phyloP scores from a whole-genome alignment of 2,329 filamentous ascomycete species.

The Arachnopeziza araneosa region DNA sequence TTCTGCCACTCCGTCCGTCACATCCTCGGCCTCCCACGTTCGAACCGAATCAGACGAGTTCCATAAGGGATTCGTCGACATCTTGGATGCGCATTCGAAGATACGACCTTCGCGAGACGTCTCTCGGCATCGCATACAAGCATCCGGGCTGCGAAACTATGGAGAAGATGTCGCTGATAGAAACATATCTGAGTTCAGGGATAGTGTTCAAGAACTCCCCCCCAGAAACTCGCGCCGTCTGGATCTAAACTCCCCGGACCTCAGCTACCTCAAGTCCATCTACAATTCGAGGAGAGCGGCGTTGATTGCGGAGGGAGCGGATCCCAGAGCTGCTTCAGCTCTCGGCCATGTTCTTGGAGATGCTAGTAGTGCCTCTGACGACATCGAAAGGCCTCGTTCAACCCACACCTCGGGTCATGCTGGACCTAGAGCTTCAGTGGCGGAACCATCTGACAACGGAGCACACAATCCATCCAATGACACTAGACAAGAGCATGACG shows the following conservation, averaged over 20 bases:
- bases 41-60: background rate
- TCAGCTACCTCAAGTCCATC: conserved; percentile 13
- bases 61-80: conserved; percentile 36
- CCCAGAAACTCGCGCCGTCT: conserved; percentile 1
- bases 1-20: background rate
- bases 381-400: conserved; percentile 7
- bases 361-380: conserved; percentile 13
- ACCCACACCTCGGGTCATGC: background rate
- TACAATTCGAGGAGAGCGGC: background rate
- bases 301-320: background rate
- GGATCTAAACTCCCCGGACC: conserved; percentile 15
- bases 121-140: conserved; percentile 40
- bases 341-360: conserved; percentile 13
- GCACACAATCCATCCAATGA: background rate
- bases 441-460: background rate
- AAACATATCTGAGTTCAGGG: conserved; percentile 34
- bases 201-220: background rate
- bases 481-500: background rate
- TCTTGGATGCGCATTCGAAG: conserved; percentile 53
- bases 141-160: conserved; percentile 48
- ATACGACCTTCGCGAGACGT: conserved; percentile 39
- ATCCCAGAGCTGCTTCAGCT: conserved; percentile 9
- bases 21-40: background rate
- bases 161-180: conserved; percentile 62
- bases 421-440: background rate